phyloP scores from a whole-genome alignment of 805 yeast genomes.

The Brettanomyces sp. region DNA sequence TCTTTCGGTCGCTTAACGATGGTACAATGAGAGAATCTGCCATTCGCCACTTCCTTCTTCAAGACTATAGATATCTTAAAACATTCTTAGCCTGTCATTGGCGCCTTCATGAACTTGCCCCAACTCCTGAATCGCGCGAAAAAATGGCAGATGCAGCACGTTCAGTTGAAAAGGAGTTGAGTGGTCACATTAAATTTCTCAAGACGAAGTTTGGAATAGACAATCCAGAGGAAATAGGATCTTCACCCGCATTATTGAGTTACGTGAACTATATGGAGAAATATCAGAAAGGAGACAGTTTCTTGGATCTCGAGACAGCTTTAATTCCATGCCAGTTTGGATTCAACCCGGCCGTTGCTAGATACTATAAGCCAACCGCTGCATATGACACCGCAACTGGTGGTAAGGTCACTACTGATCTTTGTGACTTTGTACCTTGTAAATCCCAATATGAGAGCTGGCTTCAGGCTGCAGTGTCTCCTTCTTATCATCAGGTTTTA shows the following conservation, averaged over 20 bases:
- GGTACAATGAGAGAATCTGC: constrained; percentile 1
- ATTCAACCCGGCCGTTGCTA: constrained; percentile 47
- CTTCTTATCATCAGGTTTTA: background rate
- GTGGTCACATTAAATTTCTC: constrained; percentile 1
- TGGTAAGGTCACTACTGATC: background rate
- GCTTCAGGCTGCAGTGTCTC: constrained; percentile 1
- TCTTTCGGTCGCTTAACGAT: constrained; percentile 27
- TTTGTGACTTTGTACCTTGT: background rate
- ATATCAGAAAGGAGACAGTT: constrained; percentile 50
- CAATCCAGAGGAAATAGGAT: background rate
- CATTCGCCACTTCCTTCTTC: constrained; percentile 35
- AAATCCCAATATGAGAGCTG: background rate
- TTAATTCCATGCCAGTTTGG: constrained; percentile 73
- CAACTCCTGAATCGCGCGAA: constrained; percentile 40
- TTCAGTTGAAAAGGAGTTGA: background rate
- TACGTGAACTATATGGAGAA: constrained; percentile 29
- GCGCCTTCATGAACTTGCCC: constrained; percentile 55
- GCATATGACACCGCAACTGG: background rate
- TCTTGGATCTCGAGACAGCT: constrained; percentile 41
- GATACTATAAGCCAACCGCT: constrained; percentile 8
- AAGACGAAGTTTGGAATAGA: background rate
- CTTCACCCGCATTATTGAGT: constrained; percentile 23
- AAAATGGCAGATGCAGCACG: constrained; percentile 3
- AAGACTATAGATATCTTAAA: constrained; percentile 61
- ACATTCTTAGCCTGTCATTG: constrained; percentile 62